Conservation (phyloP, 352 stramenopile genomes). For the Globisporangium uncinulatum region DNA sequence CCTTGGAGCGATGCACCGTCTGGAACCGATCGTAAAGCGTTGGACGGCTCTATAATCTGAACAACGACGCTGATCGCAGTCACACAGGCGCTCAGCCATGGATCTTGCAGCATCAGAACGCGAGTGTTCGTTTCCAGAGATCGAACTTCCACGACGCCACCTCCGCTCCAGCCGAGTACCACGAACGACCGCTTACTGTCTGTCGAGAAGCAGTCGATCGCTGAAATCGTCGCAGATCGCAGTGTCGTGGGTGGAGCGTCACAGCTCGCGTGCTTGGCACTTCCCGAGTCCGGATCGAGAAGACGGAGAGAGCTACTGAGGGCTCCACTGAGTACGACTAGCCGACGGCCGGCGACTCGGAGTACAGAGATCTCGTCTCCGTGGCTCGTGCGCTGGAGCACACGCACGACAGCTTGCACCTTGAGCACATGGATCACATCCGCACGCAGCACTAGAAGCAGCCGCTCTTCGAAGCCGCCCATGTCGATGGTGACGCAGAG, state of each 20-base stretch:
- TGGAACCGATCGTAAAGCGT: neutral
- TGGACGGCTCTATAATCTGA: neutral
- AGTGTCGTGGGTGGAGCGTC: slow-evolving; percentile 3
- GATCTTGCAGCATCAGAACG: slow-evolving; percentile 41
- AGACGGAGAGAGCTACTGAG: slow-evolving; percentile 2
- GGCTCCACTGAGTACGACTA: slow-evolving; percentile 9
- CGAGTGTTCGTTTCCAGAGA: slow-evolving; percentile 12
- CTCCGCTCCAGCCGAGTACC: slow-evolving; percentile 44
- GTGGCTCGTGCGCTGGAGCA: slow-evolving; percentile 15
- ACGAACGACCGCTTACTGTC: slow-evolving; percentile 16
- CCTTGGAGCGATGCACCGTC: neutral
- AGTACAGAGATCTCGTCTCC: slow-evolving; percentile 21
- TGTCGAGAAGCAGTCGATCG: slow-evolving; percentile 12
- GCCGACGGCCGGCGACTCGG: slow-evolving; percentile 10
- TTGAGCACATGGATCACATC: slow-evolving; percentile 70
- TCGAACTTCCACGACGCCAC: slow-evolving; percentile 39
- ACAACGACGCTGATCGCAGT: slow-evolving; percentile 20
- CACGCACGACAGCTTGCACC: slow-evolving; percentile 37
- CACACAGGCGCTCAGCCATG: slow-evolving; percentile 30
- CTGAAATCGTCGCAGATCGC: slow-evolving; percentile 12
- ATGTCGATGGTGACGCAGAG: slow-evolving; percentile 54
- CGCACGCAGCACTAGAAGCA: slow-evolving; percentile 42
- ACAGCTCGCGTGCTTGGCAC: neutral
- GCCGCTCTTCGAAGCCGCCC: slow-evolving; percentile 35
- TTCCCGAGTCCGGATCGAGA: neutral